A percentile compares a stretch with the other conserved stretches of the same genome.
These are phyloP conservation scores for Neltuma alba DNA, from an alignment of 306 rosid species.

Conservation along the genomic window DNA sequence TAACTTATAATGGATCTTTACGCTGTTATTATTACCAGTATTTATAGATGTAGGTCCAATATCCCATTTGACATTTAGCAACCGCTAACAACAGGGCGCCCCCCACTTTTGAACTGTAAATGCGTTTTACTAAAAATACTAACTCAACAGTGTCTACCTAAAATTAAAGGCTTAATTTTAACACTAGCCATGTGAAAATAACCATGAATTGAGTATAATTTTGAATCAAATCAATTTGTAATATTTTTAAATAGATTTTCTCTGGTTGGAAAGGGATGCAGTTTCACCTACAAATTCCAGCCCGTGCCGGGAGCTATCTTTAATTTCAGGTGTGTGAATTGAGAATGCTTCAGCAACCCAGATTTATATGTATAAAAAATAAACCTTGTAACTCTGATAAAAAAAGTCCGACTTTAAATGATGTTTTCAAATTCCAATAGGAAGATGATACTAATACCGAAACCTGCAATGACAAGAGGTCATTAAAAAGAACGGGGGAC, in stretches of 20 bases:
- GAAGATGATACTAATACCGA: neutral
- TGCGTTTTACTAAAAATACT: no score
- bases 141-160: neutral
- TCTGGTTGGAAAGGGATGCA: neutral
- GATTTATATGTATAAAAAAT: no score
- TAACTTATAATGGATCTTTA: neutral
- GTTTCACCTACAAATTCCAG: neutral
- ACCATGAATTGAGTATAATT: neutral
- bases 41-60: neutral
- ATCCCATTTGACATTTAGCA: neutral
- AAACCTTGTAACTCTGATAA: neutral
- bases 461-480: neutral
- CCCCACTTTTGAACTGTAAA: no score
- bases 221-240: neutral
- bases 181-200: neutral
- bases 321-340: neutral
- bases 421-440: neutral
- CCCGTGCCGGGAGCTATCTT: neutral
- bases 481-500: neutral
- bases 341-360: neutral
- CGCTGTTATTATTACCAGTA: neutral
- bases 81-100: neutral
- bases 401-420: neutral
- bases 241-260: neutral
- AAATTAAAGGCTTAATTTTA: neutral